Evolutionary conservation across 2,329 filamentous ascomycete genomes (phyloP).

Genomic region (Aureobasidium sp.): DNA sequence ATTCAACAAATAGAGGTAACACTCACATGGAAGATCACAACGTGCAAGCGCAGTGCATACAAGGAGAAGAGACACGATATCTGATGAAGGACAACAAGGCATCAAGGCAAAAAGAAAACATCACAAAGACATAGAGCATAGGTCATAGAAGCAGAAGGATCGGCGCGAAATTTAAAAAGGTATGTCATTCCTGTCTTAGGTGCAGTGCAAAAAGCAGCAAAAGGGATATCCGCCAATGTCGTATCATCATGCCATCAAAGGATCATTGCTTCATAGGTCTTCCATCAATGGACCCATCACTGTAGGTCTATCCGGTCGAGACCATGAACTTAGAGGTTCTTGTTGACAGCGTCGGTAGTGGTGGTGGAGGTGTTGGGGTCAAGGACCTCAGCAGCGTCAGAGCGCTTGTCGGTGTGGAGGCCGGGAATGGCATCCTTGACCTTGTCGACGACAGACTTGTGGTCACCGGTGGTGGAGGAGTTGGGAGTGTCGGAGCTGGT

Average conservation of each 20-base stretch:
- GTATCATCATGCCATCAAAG: slow-evolving; percentile 7
- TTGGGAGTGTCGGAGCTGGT: background rate
- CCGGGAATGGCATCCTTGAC: slow-evolving; percentile 10
- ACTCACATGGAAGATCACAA: too few species aligned
- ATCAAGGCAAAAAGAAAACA: too few species aligned
- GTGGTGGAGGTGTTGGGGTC: slow-evolving; percentile 9
- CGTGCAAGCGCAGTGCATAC: too few species aligned
- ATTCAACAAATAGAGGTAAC: too few species aligned
- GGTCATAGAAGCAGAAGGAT: background rate
- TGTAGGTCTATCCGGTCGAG: background rate
- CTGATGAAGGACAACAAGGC: too few species aligned
- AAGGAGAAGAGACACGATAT: too few species aligned
- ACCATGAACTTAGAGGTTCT: background rate
- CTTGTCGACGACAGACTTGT: slow-evolving; percentile 8
- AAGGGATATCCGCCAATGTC: slow-evolving; percentile 2
- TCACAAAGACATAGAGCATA: background rate
- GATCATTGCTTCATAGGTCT: background rate
- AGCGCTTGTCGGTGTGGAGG: slow-evolving; percentile 8
- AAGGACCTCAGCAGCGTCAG: background rate
- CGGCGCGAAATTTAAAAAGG: background rate
- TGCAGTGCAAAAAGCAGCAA: slow-evolving; percentile 1
- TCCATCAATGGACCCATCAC: background rate
- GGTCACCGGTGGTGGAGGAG: background rate
- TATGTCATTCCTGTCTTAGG: slow-evolving; percentile 2
- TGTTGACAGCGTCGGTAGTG: slow-evolving; percentile 1